phyloP scores from a whole-genome alignment of 495 filamentous ascomycete genomes.

The Diplogelasinospora grovesii region DNA sequence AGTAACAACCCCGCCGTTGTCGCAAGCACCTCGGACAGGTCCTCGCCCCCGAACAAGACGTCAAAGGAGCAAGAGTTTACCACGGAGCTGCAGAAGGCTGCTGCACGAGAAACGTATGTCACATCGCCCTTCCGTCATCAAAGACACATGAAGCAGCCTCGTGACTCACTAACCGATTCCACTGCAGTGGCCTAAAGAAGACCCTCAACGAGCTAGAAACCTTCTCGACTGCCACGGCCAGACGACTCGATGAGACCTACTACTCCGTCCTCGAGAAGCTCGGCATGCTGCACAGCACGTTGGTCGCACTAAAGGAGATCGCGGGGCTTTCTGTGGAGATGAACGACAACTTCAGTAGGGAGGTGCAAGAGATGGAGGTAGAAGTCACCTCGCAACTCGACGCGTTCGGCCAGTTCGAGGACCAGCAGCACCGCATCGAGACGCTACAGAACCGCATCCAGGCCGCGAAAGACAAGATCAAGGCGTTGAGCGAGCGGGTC shows the following conservation, averaged over 20 bases:
- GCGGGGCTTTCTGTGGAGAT: constrained; percentile 54
- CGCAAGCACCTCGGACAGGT: not conserved
- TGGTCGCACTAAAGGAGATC: constrained; percentile 63
- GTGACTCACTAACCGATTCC: constrained; percentile 10
- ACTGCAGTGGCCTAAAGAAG: constrained; percentile 32
- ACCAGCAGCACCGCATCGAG: constrained; percentile 61
- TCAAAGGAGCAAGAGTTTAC: constrained; percentile 27
- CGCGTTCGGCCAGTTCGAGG: constrained; percentile 59
- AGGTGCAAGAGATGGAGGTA: constrained; percentile 50
- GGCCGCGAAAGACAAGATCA: constrained; percentile 54
- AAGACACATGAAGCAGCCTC: not conserved
- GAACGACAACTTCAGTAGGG: constrained; percentile 53
- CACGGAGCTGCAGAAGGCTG: constrained; percentile 36
- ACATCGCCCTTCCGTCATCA: constrained; percentile 2
- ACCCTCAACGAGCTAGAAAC: constrained; percentile 36
- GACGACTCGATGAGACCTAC: constrained; percentile 78
- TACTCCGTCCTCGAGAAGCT: constrained; percentile 77
- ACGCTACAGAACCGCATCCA: constrained; percentile 60
- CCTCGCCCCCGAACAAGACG: constrained; percentile 11
- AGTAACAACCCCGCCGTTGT: constrained; percentile 15
- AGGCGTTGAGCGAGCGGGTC: constrained; percentile 58
- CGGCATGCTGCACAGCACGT: constrained; percentile 57
- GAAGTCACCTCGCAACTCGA: constrained; percentile 63
- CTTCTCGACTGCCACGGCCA: constrained; percentile 52
- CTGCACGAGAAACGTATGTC: constrained; percentile 36